Percentiles rank a stretch among this genome's conserved stretches.
These are phyloP conservation scores for Epichloe elymi DNA, from an alignment of 2,329 filamentous ascomycete genomes.

Conservation along the genomic window DNA sequence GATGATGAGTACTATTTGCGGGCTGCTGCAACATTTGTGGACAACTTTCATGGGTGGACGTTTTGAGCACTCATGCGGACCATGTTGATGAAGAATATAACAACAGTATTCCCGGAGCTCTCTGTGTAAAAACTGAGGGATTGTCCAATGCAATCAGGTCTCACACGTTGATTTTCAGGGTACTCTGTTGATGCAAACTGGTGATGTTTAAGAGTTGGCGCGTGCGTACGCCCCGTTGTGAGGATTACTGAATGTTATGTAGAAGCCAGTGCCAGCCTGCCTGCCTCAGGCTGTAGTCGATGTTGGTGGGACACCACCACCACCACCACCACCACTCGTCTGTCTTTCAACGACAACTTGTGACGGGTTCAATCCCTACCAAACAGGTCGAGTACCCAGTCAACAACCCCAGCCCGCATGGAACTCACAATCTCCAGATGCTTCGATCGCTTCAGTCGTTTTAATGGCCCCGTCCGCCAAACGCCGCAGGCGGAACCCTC, in stretches of 20 bases:
- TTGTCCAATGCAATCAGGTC: too few relatives aligned
- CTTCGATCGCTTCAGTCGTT: constrained; percentile 14
- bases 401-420: constrained; percentile 8
- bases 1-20: constrained; percentile 51
- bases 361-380: background rate
- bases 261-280: too few relatives aligned
- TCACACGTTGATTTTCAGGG: too few relatives aligned
- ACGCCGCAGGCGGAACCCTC: constrained; percentile 43
- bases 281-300: too few relatives aligned
- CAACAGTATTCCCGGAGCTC: too few relatives aligned
- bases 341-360: background rate
- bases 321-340: too few relatives aligned
- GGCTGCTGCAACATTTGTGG: constrained; percentile 57
- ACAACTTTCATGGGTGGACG: constrained; percentile 59
- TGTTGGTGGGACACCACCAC: too few relatives aligned
- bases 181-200: too few relatives aligned
- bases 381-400: background rate
- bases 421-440: constrained; percentile 14
- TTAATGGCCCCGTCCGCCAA: constrained; percentile 46
- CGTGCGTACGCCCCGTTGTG: too few relatives aligned
- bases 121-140: too few relatives aligned
- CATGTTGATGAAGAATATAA: background rate
- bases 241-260: too few relatives aligned
- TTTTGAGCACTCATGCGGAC: constrained; percentile 14
- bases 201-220: too few relatives aligned